Conservation (phyloP, 1,139 yeast genomes). For the Oligophagozyma castellii region DNA sequence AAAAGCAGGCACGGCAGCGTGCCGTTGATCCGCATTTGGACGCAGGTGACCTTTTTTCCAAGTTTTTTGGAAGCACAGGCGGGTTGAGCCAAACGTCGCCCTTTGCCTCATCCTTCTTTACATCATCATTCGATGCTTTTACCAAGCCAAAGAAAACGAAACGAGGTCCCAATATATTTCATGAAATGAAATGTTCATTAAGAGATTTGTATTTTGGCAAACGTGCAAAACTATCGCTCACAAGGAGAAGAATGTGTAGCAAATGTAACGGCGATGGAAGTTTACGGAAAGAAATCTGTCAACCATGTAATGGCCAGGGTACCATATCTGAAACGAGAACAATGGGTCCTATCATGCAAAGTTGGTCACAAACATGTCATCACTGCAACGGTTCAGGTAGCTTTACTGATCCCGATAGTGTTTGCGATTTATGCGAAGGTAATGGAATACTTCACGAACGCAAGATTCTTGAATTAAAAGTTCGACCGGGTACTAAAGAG, state of each 20-base stretch:
- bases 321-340: conserved; percentile 11
- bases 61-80: conserved; percentile 17
- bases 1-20: conserved; percentile 4
- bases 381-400: conserved; percentile 30
- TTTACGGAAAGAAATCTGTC: conserved; percentile 23
- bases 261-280: conserved; percentile 36
- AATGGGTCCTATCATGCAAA: conserved; percentile 19
- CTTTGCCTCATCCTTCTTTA: not conserved
- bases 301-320: conserved; percentile 26
- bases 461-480: conserved; percentile 37
- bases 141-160: not conserved
- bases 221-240: conserved; percentile 32
- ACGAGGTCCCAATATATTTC: conserved; percentile 36
- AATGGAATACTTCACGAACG: conserved; percentile 30
- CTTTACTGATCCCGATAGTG: conserved; percentile 22
- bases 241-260: conserved; percentile 30
- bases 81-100: conserved; percentile 1
- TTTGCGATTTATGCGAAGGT: conserved; percentile 32
- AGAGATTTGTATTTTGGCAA: conserved; percentile 38
- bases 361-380: conserved; percentile 25
- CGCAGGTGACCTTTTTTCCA: conserved; percentile 27
- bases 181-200: conserved; percentile 32
- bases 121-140: not conserved
- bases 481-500: conserved; percentile 39
- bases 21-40: conserved; percentile 4